phyloP scores from a whole-genome alignment of 2,329 filamentous ascomycete species.

The Ophiostoma quercus region DNA sequence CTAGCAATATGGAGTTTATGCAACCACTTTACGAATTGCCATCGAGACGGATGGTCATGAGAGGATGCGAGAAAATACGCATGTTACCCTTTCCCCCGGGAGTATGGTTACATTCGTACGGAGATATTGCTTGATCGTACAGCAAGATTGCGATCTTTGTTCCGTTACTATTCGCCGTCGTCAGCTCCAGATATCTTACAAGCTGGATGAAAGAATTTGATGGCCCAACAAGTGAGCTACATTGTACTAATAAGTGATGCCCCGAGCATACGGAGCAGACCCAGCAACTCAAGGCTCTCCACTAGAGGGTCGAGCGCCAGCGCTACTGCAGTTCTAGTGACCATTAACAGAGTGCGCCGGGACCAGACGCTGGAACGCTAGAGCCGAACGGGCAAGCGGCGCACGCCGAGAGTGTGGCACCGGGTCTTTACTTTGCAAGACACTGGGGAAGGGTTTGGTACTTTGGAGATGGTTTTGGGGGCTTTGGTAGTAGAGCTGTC shows the following conservation, averaged over 20 bases:
- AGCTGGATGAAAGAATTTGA: not conserved
- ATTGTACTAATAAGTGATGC: not conserved
- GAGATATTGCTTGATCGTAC: not conserved
- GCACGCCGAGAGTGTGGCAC: conserved; percentile 19
- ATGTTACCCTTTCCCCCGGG: not conserved
- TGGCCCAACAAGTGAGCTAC: not conserved
- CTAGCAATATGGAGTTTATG: not conserved
- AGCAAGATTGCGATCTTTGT: not conserved
- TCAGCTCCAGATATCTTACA: not conserved
- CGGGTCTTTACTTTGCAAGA: conserved; percentile 14
- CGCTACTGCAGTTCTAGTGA: conserved; percentile 11
- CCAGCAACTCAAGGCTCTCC: not conserved
- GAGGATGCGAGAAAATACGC: not conserved
- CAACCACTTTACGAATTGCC: not conserved
- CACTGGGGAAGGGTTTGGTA: conserved; percentile 18
- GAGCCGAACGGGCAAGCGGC: conserved; percentile 19
- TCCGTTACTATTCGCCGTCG: not conserved
- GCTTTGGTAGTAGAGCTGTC: not conserved
- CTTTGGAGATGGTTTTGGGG: not conserved
- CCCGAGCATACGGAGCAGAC: not conserved
- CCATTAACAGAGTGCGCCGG: conserved; percentile 2
- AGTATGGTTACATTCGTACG: not conserved
- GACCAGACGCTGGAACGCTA: conserved; percentile 14
- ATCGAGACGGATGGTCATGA: not conserved
- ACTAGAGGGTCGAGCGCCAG: conserved; percentile 5